Conservation (phyloP, 1,284 basidiomycete genomes). For the Trametes versicolor region DNA sequence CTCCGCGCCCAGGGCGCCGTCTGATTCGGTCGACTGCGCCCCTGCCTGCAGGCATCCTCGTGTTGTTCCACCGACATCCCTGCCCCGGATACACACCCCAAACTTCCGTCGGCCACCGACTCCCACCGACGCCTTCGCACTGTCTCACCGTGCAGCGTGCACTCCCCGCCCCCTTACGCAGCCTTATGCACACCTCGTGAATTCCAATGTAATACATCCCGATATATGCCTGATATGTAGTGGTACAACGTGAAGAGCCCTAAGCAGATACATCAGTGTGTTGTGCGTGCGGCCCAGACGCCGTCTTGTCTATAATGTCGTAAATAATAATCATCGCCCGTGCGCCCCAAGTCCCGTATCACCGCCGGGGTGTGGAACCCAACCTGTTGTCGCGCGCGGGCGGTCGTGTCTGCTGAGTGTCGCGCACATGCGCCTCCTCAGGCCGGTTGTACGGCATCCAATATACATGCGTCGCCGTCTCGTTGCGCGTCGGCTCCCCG, state of each 20-base stretch:
- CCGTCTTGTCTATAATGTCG: conserved; percentile 29
- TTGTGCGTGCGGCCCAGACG: conserved; percentile 28
- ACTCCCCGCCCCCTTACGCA: background rate
- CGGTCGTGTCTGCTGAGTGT: conserved; percentile 30
- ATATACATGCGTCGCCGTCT: conserved; percentile 48
- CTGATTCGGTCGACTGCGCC: conserved; percentile 18
- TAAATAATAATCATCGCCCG: conserved; percentile 37
- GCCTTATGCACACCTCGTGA: background rate
- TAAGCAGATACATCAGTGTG: conserved; percentile 28
- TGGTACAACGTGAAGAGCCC: conserved; percentile 33
- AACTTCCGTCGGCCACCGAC: background rate
- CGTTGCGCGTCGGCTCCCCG: conserved; percentile 42
- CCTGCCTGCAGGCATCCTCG: conserved; percentile 22
- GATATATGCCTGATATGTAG: conserved; percentile 24
- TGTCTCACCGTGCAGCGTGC: background rate
- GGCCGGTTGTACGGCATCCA: conserved; percentile 48
- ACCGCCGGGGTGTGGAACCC: conserved; percentile 58
- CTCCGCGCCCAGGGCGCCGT: background rate
- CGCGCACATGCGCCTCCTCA: conserved; percentile 46
- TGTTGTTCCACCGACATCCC: conserved; percentile 1
- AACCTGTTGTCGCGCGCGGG: conserved; percentile 47
- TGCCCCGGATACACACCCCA: conserved; percentile 12
- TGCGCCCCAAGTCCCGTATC: conserved; percentile 36
- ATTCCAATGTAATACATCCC: conserved; percentile 28
- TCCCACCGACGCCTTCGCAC: background rate